Evolutionary conservation across 306 rosid genomes (phyloP).

Genomic region (Castanea crenata): DNA sequence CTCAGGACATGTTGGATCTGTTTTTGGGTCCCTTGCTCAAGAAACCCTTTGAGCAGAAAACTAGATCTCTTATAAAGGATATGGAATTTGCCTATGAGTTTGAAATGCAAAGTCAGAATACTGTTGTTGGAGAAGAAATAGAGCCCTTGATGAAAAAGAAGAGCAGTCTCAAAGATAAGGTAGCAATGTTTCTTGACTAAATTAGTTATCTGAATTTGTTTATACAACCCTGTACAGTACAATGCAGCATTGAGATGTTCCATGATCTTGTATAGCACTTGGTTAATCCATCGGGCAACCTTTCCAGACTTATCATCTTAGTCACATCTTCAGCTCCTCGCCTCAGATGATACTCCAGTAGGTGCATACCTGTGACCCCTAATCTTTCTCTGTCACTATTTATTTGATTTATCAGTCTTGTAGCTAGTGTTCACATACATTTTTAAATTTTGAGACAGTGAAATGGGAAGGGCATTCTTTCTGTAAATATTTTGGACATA

Average conservation of each 20-base stretch:
- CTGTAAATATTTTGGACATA: not conserved
- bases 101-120: constrained; percentile 31
- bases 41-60: constrained; percentile 48
- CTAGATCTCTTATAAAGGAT: constrained; percentile 27
- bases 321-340: not conserved
- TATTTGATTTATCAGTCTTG: not conserved
- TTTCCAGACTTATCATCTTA: not conserved
- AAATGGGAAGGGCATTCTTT: not conserved
- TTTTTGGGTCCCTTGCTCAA: constrained; percentile 74
- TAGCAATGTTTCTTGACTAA: constrained; percentile 58
- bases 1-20: constrained; percentile 76
- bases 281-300: not conserved
- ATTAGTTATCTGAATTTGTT: constrained; percentile 17
- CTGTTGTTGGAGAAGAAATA: constrained; percentile 33
- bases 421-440: not conserved
- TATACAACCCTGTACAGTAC: not conserved
- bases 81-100: constrained; percentile 29
- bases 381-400: not conserved
- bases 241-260: not conserved
- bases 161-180: constrained; percentile 66
- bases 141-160: constrained; percentile 50
- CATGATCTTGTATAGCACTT: not conserved
- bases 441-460: not conserved
- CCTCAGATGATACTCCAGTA: not conserved
- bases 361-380: not conserved